Evolutionary conservation across 2,329 filamentous ascomycete species (phyloP), one percentile per base, ranked within the genome.

Genomic region (Nakataea oryzae): DNA sequence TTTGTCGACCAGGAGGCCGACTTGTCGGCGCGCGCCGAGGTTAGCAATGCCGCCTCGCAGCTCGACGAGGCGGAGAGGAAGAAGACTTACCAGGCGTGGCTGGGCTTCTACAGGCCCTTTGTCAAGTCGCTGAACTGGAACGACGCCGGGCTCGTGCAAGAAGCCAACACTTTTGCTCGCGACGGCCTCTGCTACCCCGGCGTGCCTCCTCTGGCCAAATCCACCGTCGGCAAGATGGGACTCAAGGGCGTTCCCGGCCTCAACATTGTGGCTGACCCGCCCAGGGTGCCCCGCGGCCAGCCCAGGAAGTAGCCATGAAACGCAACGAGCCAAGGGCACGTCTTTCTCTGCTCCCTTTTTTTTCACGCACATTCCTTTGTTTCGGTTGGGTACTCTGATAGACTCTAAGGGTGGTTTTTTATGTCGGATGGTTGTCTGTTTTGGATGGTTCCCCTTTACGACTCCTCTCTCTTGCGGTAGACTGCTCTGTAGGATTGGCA

Each of bases 31-130:
- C 69, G 69, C 12, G 56, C 62, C 0, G 73, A 79, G 14, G 74
- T 84, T 0, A 24, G 68, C 12, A 62, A 61, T 28, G 73, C 80
- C n/a, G 69, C 73, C 60, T 64, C 65, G 54, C 69, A 69, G 60
- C 74, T 87, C 67, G 77, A 78, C 4, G 75, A 77, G 26, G 71
- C 75, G 0, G 71, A 74, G 26, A 78, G 79, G 63, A 14, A 17
- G 3, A 81, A 78, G 67, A 75, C 77, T 3, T 86, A 86, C 71
- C 79, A 83, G 69, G 80, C 79, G 4, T 85, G 81, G 81, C 72
- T 85, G 12, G 82, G 82, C 62, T 78, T 83, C 77, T 79, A 79
- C 73, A 84, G 83, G 68, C 76, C 74, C 62, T 76, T 79, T 67
- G 66, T 76, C 60, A 83, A 81, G 71, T 66, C 69, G 13, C 67